Evolutionary conservation across 140 eudicot species (phyloP).

Genomic region (Cichorium intybus): DNA sequence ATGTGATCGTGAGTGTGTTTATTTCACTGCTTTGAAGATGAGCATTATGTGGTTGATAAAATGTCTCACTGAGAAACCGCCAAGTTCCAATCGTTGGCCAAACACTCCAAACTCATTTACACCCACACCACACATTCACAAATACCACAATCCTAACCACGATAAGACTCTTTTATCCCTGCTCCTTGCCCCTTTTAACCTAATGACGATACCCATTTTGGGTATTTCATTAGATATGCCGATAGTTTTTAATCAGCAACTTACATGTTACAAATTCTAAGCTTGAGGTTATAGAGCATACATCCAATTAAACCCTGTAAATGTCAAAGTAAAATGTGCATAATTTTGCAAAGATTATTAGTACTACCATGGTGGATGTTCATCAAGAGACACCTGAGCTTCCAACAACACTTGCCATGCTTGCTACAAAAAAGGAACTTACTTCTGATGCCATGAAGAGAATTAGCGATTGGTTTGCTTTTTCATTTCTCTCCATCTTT

Average conservation of each 20-base stretch:
- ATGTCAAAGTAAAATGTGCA: slow-evolving; percentile 1
- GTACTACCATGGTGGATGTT: slow-evolving; percentile 32
- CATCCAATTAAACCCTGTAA: slow-evolving; percentile 4
- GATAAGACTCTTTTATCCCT: slow-evolving; percentile 30
- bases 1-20: slow-evolving; percentile 12
- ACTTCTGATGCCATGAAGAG: slow-evolving; percentile 78
- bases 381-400: slow-evolving; percentile 17
- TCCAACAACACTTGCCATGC: slow-evolving; percentile 28
- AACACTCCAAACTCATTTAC: slow-evolving; percentile 10
- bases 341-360: background rate
- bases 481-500: slow-evolving; percentile 12
- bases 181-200: background rate
- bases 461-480: slow-evolving; percentile 78
- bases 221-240: slow-evolving; percentile 8
- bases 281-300: background rate
- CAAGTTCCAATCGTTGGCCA: slow-evolving; percentile 25
- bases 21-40: slow-evolving; percentile 20
- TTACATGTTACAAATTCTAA: background rate
- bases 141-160: slow-evolving; percentile 24
- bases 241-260: slow-evolving; percentile 17
- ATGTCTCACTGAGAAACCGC: slow-evolving; percentile 23
- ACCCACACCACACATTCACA: slow-evolving; percentile 41
- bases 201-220: slow-evolving; percentile 6
- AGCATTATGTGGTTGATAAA: slow-evolving; percentile 28
- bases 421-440: slow-evolving; percentile 50